Conservation (phyloP, 2,329 filamentous ascomycete genomes). For the Trichocomaceae sp. region DNA sequence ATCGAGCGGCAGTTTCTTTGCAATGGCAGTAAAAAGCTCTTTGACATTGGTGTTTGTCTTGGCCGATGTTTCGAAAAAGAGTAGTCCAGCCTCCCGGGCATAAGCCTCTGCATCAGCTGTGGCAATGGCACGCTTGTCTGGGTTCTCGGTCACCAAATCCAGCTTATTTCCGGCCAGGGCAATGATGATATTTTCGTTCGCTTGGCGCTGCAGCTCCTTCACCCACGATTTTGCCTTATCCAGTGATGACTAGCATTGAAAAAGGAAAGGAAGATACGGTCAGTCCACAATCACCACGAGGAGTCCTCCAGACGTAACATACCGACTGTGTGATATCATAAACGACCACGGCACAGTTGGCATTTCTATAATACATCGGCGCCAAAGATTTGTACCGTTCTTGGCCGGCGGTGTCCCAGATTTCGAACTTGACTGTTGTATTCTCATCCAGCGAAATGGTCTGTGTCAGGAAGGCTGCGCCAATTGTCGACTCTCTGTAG, state of each 20-base stretch:
- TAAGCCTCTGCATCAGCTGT: slow-evolving; percentile 92
- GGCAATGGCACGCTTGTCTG: slow-evolving; percentile 88
- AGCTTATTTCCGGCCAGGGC: slow-evolving; percentile 96
- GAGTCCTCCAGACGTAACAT: slow-evolving; percentile 35
- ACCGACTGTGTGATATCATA: slow-evolving; percentile 99
- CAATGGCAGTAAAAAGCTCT: slow-evolving; percentile 94
- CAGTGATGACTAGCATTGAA: slow-evolving; percentile 65
- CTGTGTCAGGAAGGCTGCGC: slow-evolving; percentile 96
- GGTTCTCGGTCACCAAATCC: slow-evolving; percentile 88
- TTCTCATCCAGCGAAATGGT: slow-evolving; percentile 97
- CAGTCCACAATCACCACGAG: background rate
- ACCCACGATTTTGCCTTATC: slow-evolving; percentile 99
- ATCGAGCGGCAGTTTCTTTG: slow-evolving; percentile 93
- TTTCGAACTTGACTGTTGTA: slow-evolving; percentile 99
- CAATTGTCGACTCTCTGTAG: slow-evolving; percentile 96
- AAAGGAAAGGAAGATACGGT: slow-evolving; percentile 16
- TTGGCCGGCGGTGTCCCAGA: slow-evolving; percentile 98
- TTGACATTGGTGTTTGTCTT: slow-evolving; percentile 96
- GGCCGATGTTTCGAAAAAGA: slow-evolving; percentile 98
- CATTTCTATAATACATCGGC: slow-evolving; percentile 99
- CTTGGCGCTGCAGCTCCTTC: slow-evolving; percentile 95
- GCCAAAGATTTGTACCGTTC: slow-evolving; percentile 98
- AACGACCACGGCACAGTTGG: slow-evolving; percentile 97
- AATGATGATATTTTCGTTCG: slow-evolving; percentile 99
- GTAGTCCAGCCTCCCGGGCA: slow-evolving; percentile 80